Evolutionary conservation across 352 stramenopile genomes (phyloP).

Genomic region (Albugo candida): DNA sequence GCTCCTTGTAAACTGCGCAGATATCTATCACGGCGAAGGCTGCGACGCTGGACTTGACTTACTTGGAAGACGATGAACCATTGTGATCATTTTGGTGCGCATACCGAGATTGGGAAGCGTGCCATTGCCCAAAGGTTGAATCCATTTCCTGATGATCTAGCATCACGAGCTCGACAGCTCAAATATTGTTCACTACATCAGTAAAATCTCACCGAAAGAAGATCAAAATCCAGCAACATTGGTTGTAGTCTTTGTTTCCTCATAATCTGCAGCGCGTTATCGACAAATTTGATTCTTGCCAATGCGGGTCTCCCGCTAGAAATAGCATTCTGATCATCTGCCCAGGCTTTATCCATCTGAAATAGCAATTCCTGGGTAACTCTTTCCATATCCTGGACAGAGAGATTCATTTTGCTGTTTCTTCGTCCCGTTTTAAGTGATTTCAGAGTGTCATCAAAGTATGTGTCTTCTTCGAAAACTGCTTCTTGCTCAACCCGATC

Average conservation of each 20-base stretch:
- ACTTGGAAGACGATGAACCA: constrained; percentile 61
- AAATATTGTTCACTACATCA: background rate
- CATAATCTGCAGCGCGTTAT: constrained; percentile 44
- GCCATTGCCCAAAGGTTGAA: constrained; percentile 62
- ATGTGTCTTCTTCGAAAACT: constrained; percentile 20
- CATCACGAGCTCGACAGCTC: background rate
- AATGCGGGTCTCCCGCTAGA: constrained; percentile 34
- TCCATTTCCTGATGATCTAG: constrained; percentile 82
- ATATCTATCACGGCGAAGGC: background rate
- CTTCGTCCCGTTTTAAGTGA: constrained; percentile 69
- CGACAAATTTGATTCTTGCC: constrained; percentile 63
- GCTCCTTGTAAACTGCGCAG: constrained; percentile 65
- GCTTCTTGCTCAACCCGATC: constrained; percentile 17
- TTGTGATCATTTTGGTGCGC: constrained; percentile 72
- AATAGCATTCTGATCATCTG: constrained; percentile 53
- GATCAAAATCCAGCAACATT: constrained; percentile 75
- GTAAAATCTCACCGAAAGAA: constrained; percentile 40
- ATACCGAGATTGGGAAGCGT: constrained; percentile 66
- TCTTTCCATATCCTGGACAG: constrained; percentile 69
- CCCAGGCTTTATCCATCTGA: constrained; percentile 74
- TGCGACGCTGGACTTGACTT: background rate
- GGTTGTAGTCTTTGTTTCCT: constrained; percentile 71
- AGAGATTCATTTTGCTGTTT: constrained; percentile 49
- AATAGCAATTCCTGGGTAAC: constrained; percentile 77
- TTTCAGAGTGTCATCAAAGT: constrained; percentile 66